A percentile compares a stretch with the other conserved stretches of the same genome.
These are phyloP conservation scores for Trichoderma sp. DNA, from an alignment of 2,329 filamentous ascomycete species.

Conservation along the genomic window DNA sequence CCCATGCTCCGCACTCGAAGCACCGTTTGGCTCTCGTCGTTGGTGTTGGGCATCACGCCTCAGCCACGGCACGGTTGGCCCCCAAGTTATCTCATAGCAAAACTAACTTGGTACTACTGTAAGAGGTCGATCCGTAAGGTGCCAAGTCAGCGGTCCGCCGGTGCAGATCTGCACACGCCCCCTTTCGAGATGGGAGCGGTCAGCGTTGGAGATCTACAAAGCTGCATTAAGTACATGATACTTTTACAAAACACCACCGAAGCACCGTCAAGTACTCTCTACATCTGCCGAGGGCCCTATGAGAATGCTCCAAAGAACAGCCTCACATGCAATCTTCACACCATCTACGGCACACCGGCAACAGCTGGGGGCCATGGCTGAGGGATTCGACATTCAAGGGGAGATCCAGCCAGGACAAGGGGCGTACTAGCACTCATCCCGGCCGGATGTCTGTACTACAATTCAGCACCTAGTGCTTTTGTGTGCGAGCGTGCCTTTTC, in stretches of 20 bases:
- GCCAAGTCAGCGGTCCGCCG: background rate
- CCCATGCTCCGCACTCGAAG: background rate
- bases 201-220: background rate
- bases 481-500: background rate
- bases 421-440: background rate
- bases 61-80: background rate
- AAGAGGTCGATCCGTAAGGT: background rate
- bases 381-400: background rate
- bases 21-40: background rate
- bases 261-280: background rate
- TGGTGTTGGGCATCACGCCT: background rate
- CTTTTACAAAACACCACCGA: background rate
- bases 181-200: background rate
- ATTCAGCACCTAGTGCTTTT: background rate
- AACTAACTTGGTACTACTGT: background rate
- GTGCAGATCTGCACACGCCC: background rate
- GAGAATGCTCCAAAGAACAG: background rate
- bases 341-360: conserved; percentile 19
- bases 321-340: background rate
- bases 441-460: background rate
- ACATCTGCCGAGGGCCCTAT: background rate
- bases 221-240: background rate
- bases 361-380: conserved; percentile 8
- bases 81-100: background rate
- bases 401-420: background rate